Evolutionary conservation across 129 eudicot species (phyloP).

Genomic region (Lactuca sativa): DNA sequence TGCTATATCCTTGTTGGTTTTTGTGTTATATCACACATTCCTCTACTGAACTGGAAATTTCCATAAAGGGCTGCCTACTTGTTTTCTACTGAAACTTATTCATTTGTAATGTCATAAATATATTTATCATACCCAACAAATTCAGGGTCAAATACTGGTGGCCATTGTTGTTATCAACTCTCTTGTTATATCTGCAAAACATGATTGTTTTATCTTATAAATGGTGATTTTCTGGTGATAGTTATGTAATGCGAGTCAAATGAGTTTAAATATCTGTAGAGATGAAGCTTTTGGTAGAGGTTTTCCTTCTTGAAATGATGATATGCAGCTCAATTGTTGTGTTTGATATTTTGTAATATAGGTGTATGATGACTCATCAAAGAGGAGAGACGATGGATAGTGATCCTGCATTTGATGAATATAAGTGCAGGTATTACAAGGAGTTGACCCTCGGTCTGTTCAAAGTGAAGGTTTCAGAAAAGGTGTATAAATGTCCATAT

Average conservation of each 20-base stretch:
- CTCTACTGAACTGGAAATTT: too few species aligned
- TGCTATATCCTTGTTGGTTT: too few species aligned
- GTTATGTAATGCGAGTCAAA: too few species aligned
- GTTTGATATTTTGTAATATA: slow-evolving; percentile 13
- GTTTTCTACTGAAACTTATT: background rate
- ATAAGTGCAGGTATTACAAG: slow-evolving; percentile 40
- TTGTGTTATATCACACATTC: too few species aligned
- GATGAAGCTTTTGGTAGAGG: slow-evolving; percentile 3
- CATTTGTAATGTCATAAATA: background rate
- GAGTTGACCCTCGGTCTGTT: slow-evolving; percentile 39
- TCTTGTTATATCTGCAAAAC: background rate
- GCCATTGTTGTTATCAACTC: background rate
- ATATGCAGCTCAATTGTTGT: background rate
- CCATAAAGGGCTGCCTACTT: background rate
- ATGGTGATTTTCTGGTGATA: too few species aligned
- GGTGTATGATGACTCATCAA: slow-evolving; percentile 42
- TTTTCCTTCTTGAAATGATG: background rate
- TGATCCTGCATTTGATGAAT: slow-evolving; percentile 45
- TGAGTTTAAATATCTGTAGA: background rate
- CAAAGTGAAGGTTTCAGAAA: slow-evolving; percentile 35
- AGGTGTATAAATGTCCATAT: slow-evolving; percentile 50
- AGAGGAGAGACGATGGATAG: slow-evolving; percentile 31
- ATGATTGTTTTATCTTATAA: too few species aligned
- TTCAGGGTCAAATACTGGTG: slow-evolving; percentile 4
- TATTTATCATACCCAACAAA: slow-evolving; percentile 1